Evolutionary conservation across 129 eudicot genomes (phyloP).

Genomic region (Pseudognaphalium luteoalbum): DNA sequence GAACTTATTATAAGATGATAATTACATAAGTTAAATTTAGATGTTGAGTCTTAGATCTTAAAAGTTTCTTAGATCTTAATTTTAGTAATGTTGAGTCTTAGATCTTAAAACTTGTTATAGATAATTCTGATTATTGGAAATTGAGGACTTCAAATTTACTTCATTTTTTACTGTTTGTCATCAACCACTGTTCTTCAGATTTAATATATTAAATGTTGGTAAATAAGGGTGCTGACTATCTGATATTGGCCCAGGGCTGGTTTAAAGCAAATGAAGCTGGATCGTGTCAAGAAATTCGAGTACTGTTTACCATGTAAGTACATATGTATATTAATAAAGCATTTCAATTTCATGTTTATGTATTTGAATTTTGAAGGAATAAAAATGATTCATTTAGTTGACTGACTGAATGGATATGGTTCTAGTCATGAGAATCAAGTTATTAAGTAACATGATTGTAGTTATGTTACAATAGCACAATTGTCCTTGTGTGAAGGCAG

Average conservation of each 20-base stretch:
- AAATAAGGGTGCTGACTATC: neutral
- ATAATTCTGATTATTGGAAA: neutral
- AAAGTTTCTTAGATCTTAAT: too few species aligned
- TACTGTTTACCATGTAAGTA: constrained; percentile 89
- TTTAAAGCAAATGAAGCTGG: constrained; percentile 62
- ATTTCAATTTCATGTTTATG: neutral
- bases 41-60: too few species aligned
- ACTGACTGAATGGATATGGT: neutral
- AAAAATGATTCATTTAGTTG: neutral
- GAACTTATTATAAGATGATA: too few species aligned
- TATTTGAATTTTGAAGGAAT: neutral
- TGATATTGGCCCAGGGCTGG: constrained; percentile 62
- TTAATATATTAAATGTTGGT: neutral
- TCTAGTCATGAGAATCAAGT: neutral
- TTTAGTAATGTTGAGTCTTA: too few species aligned
- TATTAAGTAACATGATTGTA: neutral
- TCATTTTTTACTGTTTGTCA: neutral
- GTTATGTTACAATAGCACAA: neutral
- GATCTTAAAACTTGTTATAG: too few species aligned
- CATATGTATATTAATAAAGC: neutral
- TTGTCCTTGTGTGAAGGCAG: neutral
- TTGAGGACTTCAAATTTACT: neutral
- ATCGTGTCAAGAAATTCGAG: constrained; percentile 75
- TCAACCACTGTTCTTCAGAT: neutral
- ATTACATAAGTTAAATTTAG: too few species aligned